phyloP scores from a whole-genome alignment of 169 alveolate genomes.

The Miamiensis avidus region DNA sequence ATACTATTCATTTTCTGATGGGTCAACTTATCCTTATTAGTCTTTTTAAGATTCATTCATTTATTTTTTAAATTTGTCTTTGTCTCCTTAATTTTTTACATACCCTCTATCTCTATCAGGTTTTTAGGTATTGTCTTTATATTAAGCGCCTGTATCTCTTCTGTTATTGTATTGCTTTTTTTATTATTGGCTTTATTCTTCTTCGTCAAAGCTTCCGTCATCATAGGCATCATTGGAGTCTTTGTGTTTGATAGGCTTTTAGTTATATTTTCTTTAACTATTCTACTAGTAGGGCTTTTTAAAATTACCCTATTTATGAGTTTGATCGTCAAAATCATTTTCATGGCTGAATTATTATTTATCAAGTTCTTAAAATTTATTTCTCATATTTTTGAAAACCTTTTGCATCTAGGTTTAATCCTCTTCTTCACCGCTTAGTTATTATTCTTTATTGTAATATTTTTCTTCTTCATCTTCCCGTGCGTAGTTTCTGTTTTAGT shows the following conservation, averaged over 20 bases:
- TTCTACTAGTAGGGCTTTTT: no score
- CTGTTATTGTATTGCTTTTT: no score
- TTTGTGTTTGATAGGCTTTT: background rate
- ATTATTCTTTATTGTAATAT: background rate
- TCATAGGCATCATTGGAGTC: background rate
- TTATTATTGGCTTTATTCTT: background rate
- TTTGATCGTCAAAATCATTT: background rate
- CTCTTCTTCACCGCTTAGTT: background rate
- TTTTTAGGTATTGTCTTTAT: no score
- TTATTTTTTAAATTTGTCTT: no score
- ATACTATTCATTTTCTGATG: no score
- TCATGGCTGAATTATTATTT: background rate
- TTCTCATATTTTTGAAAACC: background rate
- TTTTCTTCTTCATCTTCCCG: background rate
- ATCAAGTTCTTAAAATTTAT: no score
- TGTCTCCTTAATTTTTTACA: no score
- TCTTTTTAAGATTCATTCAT: no score
- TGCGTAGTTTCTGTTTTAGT: no score
- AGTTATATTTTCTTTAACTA: background rate
- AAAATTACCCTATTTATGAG: background rate
- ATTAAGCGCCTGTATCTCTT: no score
- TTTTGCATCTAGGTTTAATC: background rate
- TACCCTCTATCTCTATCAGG: no score
- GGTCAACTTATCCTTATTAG: no score
- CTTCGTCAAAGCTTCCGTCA: background rate